Evolutionary conservation across 305 asterid genomes (phyloP).

Genomic region (Striga hermonthica): DNA sequence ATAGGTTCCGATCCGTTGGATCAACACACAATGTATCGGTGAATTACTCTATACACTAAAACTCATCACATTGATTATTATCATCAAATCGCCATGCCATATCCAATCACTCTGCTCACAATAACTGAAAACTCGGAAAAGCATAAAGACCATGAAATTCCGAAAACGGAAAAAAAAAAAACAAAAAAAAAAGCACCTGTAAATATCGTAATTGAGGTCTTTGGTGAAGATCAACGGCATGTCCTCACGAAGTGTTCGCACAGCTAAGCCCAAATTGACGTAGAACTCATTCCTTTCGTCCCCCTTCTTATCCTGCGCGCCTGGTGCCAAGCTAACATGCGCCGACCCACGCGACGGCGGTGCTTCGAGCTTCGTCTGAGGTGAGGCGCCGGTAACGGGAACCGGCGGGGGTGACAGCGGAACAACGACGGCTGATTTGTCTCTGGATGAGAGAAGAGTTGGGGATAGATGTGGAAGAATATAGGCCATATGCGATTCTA

Average conservation of each 20-base stretch:
- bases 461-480: constrained; percentile 71
- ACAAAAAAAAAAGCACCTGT: constrained; percentile 53
- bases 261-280: constrained; percentile 75
- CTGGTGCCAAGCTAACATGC: constrained; percentile 42
- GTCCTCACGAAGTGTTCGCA: constrained; percentile 82
- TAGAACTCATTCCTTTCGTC: constrained; percentile 59
- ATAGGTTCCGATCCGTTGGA: too few relatives aligned
- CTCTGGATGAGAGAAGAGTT: constrained; percentile 47
- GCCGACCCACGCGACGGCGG: constrained; percentile 42
- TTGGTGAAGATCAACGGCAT: constrained; percentile 65
- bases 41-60: too few relatives aligned
- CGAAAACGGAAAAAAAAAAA: too few relatives aligned
- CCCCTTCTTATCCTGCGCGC: constrained; percentile 41
- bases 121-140: constrained; percentile 5
- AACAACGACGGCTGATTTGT: constrained; percentile 41
- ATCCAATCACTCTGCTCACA: neutral
- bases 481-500: constrained; percentile 49
- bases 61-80: neutral
- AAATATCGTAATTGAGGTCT: constrained; percentile 77
- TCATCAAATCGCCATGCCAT: neutral
- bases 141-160: neutral
- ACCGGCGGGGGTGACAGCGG: constrained; percentile 31
- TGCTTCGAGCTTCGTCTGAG: constrained; percentile 42
- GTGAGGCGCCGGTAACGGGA: constrained; percentile 18
- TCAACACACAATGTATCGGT: too few relatives aligned